These are phyloP conservation scores for Astrothelium macrocarpum DNA, from an alignment of 495 filamentous ascomycete genomes.

Conservation along the genomic window DNA sequence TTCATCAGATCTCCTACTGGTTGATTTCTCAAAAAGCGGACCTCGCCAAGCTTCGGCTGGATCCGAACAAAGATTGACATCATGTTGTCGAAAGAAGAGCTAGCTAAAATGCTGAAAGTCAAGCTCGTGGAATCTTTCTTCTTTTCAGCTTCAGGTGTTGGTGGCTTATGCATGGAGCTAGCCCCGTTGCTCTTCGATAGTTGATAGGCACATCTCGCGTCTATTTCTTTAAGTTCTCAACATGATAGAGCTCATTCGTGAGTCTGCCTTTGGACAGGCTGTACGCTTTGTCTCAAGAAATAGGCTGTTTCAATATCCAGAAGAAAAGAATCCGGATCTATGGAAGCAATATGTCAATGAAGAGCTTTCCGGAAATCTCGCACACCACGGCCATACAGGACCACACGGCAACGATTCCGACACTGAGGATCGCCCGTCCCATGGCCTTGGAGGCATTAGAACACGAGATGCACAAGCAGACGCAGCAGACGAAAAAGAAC, in stretches of 20 bases:
- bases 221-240: not conserved
- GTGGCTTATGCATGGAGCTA: not conserved
- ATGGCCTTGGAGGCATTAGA: slow-evolving; percentile 16
- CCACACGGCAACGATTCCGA: slow-evolving; percentile 14
- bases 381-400: slow-evolving; percentile 26
- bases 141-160: not conserved
- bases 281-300: slow-evolving; percentile 24
- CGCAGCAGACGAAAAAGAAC: not conserved
- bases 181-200: not conserved
- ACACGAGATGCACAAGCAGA: slow-evolving; percentile 20
- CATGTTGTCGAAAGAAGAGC: not conserved
- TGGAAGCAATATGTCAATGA: slow-evolving; percentile 30
- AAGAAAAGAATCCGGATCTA: slow-evolving; percentile 26
- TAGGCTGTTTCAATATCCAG: slow-evolving; percentile 25
- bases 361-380: slow-evolving; percentile 25
- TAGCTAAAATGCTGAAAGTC: not conserved
- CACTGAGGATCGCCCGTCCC: slow-evolving; percentile 13
- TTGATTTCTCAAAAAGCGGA: not conserved
- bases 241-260: slow-evolving; percentile 27
- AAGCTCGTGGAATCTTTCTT: not conserved
- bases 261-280: slow-evolving; percentile 30
- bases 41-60: not conserved
- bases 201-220: not conserved
- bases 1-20: not conserved
- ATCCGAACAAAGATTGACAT: not conserved